A percentile compares a stretch with the other conserved stretches of the same genome.
Conservation (phyloP, 306 rosid species). For the Albizia julibrissin region DNA sequence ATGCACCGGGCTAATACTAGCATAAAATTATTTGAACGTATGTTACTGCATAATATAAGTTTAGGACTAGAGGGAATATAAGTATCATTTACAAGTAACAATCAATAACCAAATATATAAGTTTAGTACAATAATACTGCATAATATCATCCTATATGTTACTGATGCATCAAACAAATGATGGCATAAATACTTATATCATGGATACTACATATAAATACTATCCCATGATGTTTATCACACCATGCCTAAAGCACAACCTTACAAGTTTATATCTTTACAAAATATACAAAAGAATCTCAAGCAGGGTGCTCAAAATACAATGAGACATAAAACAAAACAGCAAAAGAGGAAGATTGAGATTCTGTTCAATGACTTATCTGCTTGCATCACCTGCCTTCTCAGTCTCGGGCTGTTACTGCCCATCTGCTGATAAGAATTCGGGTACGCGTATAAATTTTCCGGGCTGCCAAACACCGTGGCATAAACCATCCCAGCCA, state of each 20-base stretch:
- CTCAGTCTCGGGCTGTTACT: slow-evolving; percentile 63
- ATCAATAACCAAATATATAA: background rate
- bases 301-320: slow-evolving; percentile 49
- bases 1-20: background rate
- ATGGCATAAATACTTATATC: background rate
- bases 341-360: slow-evolving; percentile 85
- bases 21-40: no score
- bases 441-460: slow-evolving; percentile 49
- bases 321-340: slow-evolving; percentile 72
- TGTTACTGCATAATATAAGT: no score
- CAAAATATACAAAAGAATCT: slow-evolving; percentile 47
- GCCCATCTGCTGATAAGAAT: slow-evolving; percentile 55
- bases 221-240: background rate
- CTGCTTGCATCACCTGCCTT: slow-evolving; percentile 83
- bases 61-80: no score
- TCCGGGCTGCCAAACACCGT: slow-evolving; percentile 71
- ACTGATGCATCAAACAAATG: background rate
- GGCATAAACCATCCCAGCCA: slow-evolving; percentile 66
- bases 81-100: background rate
- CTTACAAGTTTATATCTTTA: background rate
- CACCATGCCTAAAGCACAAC: background rate
- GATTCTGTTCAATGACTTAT: slow-evolving; percentile 78
- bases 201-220: background rate
- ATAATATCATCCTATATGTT: background rate
- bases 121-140: background rate